These are phyloP conservation scores for Penicillium crustosum DNA, from an alignment of 2,329 filamentous ascomycete genomes.

Conservation along the genomic window DNA sequence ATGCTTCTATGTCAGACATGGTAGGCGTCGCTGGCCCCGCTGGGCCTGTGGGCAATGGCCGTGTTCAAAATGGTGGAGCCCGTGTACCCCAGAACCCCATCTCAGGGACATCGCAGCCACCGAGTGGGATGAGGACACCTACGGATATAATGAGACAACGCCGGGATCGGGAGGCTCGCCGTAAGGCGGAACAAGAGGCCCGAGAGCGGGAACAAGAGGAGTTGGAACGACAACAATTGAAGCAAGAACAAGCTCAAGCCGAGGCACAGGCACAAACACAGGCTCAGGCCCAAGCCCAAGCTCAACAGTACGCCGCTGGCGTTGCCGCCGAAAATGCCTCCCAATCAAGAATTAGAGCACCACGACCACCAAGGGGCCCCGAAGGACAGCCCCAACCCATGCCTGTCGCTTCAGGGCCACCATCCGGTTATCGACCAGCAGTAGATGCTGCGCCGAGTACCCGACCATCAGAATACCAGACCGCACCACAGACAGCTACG, in stretches of 20 bases:
- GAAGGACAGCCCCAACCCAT: conserved; percentile 15
- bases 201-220: conserved; percentile 55
- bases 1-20: conserved; percentile 88
- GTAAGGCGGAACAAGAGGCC: conserved; percentile 66
- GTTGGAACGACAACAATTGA: conserved; percentile 49
- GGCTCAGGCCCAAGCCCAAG: conserved; percentile 25
- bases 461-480: conserved; percentile 22
- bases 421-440: conserved; percentile 15
- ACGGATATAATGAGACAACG: conserved; percentile 90
- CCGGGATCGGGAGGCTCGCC: conserved; percentile 70
- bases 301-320: conserved; percentile 47
- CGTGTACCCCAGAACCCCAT: conserved; percentile 54
- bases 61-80: conserved; percentile 58
- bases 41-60: conserved; percentile 52
- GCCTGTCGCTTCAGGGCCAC: conserved; percentile 5
- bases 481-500: conserved; percentile 3
- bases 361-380: conserved; percentile 15
- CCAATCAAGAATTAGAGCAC: conserved; percentile 27
- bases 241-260: conserved; percentile 34
- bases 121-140: conserved; percentile 72
- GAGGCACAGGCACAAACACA: conserved; percentile 29
- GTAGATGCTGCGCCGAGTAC: conserved; percentile 14
- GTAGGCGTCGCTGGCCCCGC: conserved; percentile 56
- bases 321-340: conserved; percentile 36
- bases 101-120: conserved; percentile 51